phyloP scores from a whole-genome alignment of 257 asterid genomes.

The Solanum pennellii region DNA sequence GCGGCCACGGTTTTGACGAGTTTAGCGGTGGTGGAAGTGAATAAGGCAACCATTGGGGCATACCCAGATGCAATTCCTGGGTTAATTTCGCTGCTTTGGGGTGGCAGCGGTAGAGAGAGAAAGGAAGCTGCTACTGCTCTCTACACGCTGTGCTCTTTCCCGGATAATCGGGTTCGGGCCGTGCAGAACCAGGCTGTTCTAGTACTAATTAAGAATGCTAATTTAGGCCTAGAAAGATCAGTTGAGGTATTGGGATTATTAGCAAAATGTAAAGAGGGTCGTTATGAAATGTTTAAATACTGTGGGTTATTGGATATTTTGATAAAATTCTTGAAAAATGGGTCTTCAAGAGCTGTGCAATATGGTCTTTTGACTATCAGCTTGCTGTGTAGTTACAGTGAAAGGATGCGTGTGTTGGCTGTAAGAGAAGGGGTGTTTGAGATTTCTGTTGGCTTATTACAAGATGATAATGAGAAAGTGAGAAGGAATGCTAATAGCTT shows the following conservation, averaged over 20 bases:
- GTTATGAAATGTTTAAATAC: conserved; percentile 55
- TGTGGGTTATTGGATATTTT: conserved; percentile 39
- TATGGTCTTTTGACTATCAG: conserved; percentile 59
- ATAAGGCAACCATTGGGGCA: conserved; percentile 78
- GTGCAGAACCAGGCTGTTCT: conserved; percentile 46
- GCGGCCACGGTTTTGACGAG: conserved; percentile 91
- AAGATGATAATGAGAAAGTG: conserved; percentile 85
- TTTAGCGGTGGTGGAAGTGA: conserved; percentile 83
- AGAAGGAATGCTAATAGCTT: conserved; percentile 65
- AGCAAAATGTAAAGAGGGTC: conserved; percentile 59
- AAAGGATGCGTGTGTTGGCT: conserved; percentile 40
- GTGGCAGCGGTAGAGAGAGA: conserved; percentile 63
- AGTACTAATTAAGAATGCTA: conserved; percentile 41
- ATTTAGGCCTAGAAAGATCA: conserved; percentile 72
- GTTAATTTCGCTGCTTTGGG: conserved; percentile 47
- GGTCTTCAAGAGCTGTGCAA: conserved; percentile 78
- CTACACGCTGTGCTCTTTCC: conserved; percentile 62
- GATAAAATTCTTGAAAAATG: conserved; percentile 49
- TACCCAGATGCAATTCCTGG: conserved; percentile 63
- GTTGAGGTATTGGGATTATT: conserved; percentile 80
- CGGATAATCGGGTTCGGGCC: conserved; percentile 66
- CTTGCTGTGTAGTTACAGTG: conserved; percentile 49
- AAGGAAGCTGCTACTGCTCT: conserved; percentile 86
- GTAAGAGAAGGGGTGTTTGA: conserved; percentile 49
- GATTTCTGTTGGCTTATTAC: conserved; percentile 51